Conservation (phyloP, 176 grass and related monocot genomes). For the Lolium multiflorum region DNA sequence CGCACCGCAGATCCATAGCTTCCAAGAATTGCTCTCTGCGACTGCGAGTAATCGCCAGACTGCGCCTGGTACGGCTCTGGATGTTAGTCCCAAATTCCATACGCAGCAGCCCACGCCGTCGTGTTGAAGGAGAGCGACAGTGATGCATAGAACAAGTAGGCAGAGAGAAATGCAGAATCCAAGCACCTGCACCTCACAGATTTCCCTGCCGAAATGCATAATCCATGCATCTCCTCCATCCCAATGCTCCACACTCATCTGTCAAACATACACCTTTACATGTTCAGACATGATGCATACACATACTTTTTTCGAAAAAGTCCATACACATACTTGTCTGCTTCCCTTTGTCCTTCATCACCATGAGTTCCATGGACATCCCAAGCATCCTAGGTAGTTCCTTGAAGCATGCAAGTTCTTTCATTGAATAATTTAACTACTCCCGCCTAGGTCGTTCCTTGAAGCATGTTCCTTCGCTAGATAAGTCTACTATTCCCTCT, state of each 20-base stretch:
- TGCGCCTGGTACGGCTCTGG: slow-evolving; percentile 49
- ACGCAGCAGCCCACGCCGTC: slow-evolving; percentile 29
- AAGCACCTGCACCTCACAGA: slow-evolving; percentile 9
- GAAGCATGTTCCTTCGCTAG: not conserved
- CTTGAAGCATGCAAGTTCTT: slow-evolving; percentile 20
- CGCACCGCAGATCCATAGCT: slow-evolving; percentile 49
- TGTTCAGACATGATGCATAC: slow-evolving; percentile 1
- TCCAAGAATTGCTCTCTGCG: slow-evolving; percentile 46
- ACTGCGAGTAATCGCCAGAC: slow-evolving; percentile 42
- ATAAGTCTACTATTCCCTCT: not conserved
- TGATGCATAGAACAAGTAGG: slow-evolving; percentile 30
- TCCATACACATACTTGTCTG: not conserved
- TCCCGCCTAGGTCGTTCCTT: not conserved
- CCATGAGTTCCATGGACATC: not conserved
- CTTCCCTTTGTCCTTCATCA: slow-evolving; percentile 1
- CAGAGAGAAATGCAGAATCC: slow-evolving; percentile 37
- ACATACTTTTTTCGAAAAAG: too few relatives aligned
- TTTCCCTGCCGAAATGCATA: slow-evolving; percentile 13
- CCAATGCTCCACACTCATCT: not conserved
- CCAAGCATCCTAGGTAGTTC: slow-evolving; percentile 23
- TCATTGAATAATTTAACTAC: not conserved
- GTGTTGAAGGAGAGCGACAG: slow-evolving; percentile 14
- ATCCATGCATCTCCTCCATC: slow-evolving; percentile 1
- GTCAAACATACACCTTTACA: not conserved
- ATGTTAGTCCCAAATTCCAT: slow-evolving; percentile 37